A percentile compares a stretch with the other conserved stretches of the same genome.
phyloP scores from a whole-genome alignment of 208 protist species.

The Polymyxa betae region DNA sequence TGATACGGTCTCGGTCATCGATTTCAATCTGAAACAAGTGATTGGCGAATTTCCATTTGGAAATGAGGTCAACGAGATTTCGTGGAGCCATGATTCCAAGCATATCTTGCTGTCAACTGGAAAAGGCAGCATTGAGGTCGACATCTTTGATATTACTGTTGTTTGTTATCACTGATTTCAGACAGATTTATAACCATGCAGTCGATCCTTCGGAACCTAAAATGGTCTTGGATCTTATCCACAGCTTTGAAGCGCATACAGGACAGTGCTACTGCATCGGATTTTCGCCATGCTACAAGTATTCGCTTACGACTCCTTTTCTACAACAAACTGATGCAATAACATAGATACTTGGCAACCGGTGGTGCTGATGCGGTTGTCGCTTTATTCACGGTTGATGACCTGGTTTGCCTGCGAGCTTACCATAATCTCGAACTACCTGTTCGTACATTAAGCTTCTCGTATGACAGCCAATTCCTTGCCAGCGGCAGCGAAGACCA shows the following conservation, averaged over 20 bases:
- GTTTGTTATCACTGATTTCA: not conserved
- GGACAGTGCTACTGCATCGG: conserved; percentile 70
- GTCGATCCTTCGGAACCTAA: not conserved
- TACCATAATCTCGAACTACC: conserved; percentile 60
- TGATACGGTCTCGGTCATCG: conserved; percentile 67
- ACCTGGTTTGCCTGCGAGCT: conserved; percentile 63
- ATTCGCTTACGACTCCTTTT: not conserved
- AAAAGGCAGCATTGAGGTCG: conserved; percentile 66
- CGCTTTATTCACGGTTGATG: conserved; percentile 59
- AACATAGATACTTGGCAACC: conserved; percentile 45
- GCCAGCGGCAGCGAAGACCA: conserved; percentile 67
- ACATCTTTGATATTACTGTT: not conserved
- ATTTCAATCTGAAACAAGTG: conserved; percentile 60
- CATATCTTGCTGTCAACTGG: conserved; percentile 62
- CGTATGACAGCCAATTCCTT: conserved; percentile 61
- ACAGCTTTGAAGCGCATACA: conserved; percentile 63
- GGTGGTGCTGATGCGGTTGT: conserved; percentile 68
- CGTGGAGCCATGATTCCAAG: conserved; percentile 60
- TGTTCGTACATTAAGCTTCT: conserved; percentile 66
- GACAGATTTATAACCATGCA: not conserved
- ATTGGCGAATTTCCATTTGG: conserved; percentile 57
- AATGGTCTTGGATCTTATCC: conserved; percentile 47
- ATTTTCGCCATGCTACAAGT: conserved; percentile 60
- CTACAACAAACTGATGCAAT: not conserved
- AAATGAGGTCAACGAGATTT: conserved; percentile 68